A percentile compares a stretch with the other conserved stretches of the same genome.
These are phyloP conservation scores for Plasmodium inui DNA, from an alignment of 169 alveolate genomes.

Conservation along the genomic window DNA sequence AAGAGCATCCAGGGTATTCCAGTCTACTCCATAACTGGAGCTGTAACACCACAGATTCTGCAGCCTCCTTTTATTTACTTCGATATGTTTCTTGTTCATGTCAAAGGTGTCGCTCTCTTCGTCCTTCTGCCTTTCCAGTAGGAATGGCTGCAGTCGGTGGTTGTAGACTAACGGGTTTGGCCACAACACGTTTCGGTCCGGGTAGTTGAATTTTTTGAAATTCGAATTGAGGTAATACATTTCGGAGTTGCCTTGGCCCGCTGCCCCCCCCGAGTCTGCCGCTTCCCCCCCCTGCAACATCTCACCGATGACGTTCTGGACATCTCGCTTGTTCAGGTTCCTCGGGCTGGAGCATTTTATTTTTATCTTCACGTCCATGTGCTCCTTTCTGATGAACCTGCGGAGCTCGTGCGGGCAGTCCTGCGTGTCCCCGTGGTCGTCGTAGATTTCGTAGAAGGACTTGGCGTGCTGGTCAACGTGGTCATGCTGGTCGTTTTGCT, in stretches of 20 bases:
- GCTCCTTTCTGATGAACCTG: constrained; percentile 76
- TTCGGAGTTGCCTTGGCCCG: neutral
- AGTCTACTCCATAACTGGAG: constrained; percentile 83
- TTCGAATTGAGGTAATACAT: constrained; percentile 13
- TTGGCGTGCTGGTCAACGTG: constrained; percentile 4
- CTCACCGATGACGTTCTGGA: constrained; percentile 35
- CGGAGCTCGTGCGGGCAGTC: constrained; percentile 77
- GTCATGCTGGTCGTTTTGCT: no score
- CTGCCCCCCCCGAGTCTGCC: neutral
- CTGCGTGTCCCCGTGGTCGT: constrained; percentile 74
- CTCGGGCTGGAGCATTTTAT: constrained; percentile 80
- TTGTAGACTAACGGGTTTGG: constrained; percentile 78
- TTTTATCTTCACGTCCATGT: constrained; percentile 77
- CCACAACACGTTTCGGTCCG: constrained; percentile 78
- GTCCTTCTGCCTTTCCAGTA: constrained; percentile 17
- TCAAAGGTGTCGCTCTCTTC: constrained; percentile 11
- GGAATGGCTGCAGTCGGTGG: constrained; percentile 69
- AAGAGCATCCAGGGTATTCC: constrained; percentile 83
- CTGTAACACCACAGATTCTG: constrained; percentile 78
- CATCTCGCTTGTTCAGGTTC: constrained; percentile 68
- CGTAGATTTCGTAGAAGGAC: constrained; percentile 75
- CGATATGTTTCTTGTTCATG: constrained; percentile 16
- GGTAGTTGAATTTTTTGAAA: constrained; percentile 27
- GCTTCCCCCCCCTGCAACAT: constrained; percentile 23
- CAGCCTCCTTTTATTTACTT: constrained; percentile 56